Base-by-base conservation (phyloP, 2,329 filamentous ascomycete species). In the Exserohilum rostratum region DNA sequence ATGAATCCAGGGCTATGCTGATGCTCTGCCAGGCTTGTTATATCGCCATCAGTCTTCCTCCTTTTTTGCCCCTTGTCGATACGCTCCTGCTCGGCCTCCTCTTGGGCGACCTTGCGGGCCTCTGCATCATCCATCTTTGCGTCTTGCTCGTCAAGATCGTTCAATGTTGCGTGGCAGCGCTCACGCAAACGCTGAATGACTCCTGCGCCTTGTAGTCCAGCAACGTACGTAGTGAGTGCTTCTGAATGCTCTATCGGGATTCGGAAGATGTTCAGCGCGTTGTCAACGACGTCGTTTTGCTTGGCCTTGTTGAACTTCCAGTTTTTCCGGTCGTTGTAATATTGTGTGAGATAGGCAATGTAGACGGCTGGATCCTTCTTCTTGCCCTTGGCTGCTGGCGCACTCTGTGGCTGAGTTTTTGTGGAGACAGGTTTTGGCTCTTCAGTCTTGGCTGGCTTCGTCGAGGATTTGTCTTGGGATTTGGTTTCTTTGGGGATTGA, bases 261-360 rank as follows among this genome's bases (percentile, higher is more conserved):
- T 38, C 85, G 83, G 65, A 87, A 84, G 61, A 86, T 78, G 63
- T 90, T 87, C 71, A 96, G 90, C 40, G 90, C 78, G 78, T 96
- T 87, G 74, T 95, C 93, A 70, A 97, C 85, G 11, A 97, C 81
- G 64, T 90, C 86, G 49, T 88, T 90, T 76, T 97, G 93, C 70
- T 91, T 87, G 65, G 91, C 93, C 79, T 97, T 97, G 80, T 96
- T 96, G 80, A 97, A 98, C 76, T 96, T 97, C 93, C 93, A 98
- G 64, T 81, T 81, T 9, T 83, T 79, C 53, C 87, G 87, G 57
- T 87, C 83, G 50, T 83, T 83, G 76, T 90, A 82, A 82, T 92
- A 96, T 70, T 88, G 86, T 42, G 82, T 82, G 39, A 97, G 83
- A 72, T 97, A 97, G 48, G 85, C 82, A 13, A 96, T 81, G 53